Conservation (phyloP, 1,139 yeast species). For the Taphrina flavorubra region DNA sequence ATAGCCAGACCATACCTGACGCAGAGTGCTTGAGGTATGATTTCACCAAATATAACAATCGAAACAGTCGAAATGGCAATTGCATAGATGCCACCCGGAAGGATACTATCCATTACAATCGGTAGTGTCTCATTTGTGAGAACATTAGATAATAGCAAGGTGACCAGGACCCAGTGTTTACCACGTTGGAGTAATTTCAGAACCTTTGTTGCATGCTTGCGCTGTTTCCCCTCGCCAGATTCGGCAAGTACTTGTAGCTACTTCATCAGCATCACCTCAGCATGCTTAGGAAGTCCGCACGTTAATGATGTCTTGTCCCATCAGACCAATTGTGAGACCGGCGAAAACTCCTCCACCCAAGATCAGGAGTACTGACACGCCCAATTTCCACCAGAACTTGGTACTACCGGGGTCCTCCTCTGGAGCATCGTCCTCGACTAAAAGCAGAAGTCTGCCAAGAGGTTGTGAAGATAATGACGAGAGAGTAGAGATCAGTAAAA, state of each 20-base stretch:
- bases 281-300: not conserved
- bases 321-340: constrained; percentile 87
- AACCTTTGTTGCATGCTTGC: constrained; percentile 74
- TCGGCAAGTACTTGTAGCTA: constrained; percentile 55
- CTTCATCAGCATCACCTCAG: constrained; percentile 17
- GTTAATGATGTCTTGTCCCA: constrained; percentile 83
- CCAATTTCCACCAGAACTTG: constrained; percentile 60
- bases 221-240: constrained; percentile 64
- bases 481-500: constrained; percentile 14
- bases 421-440: constrained; percentile 22
- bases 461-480: constrained; percentile 29
- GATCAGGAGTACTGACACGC: constrained; percentile 71
- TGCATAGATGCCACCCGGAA: constrained; percentile 98
- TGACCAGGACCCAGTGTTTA: constrained; percentile 97
- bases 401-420: constrained; percentile 37
- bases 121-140: constrained; percentile 96
- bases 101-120: constrained; percentile 84
- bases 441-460: constrained; percentile 12
- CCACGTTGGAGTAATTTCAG: constrained; percentile 75
- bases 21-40: constrained; percentile 91
- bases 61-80: constrained; percentile 89
- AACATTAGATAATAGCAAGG: constrained; percentile 80
- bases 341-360: constrained; percentile 95
- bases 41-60: constrained; percentile 93
- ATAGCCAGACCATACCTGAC: constrained; percentile 91